These are phyloP conservation scores for Sesbania bispinosa DNA, from an alignment of 306 rosid species.

Conservation along the genomic window DNA sequence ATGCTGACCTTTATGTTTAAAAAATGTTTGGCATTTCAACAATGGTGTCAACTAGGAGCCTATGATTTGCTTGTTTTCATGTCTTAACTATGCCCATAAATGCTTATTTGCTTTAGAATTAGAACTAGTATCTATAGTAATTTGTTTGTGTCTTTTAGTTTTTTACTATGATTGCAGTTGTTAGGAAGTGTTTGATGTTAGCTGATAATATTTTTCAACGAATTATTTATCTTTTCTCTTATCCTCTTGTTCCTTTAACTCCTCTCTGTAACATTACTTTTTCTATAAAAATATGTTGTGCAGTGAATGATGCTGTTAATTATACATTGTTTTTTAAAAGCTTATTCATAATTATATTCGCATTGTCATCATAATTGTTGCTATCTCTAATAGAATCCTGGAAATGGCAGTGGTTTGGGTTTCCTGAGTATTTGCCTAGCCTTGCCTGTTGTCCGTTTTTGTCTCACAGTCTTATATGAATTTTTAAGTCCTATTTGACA, in stretches of 20 bases:
- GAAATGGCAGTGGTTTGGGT: neutral
- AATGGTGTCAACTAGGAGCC: no score
- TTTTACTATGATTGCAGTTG: neutral
- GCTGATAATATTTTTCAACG: neutral
- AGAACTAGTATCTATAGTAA: neutral
- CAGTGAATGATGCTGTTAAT: no score
- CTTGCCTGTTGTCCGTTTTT: neutral
- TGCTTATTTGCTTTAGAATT: no score
- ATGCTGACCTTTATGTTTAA: no score
- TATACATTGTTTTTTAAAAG: neutral
- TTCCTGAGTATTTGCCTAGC: neutral
- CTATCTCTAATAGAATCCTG: no score
- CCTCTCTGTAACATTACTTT: neutral
- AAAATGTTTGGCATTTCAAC: no score
- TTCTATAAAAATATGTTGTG: neutral
- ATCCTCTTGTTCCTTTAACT: neutral
- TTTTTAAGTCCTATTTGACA: neutral
- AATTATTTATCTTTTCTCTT: no score
- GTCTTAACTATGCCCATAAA: no score
- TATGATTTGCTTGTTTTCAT: no score
- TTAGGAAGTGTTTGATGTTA: no score
- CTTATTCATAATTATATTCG: neutral
- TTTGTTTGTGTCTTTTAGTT: neutral
- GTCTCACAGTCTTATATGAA: neutral
- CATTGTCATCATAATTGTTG: neutral